These are phyloP conservation scores for Monilinia polystroma DNA, from an alignment of 2,329 filamentous ascomycete genomes.

Conservation along the genomic window DNA sequence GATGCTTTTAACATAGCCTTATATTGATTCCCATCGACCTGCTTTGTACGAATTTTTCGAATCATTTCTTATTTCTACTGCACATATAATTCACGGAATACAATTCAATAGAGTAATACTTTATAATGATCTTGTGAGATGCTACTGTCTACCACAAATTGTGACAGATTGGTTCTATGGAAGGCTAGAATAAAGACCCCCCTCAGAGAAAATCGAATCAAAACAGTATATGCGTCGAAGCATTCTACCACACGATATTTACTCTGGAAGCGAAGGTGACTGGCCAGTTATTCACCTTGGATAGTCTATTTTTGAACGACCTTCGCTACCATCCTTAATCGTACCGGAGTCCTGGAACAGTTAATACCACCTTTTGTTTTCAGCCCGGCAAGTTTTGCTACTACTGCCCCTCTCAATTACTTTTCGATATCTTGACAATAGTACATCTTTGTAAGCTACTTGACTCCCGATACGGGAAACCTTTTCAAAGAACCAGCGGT, in stretches of 20 bases:
- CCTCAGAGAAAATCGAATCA: too few species aligned
- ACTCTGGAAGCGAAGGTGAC: not conserved
- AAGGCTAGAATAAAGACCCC: not conserved
- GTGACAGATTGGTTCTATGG: not conserved
- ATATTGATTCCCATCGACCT: not conserved
- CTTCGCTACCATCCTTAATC: constrained; percentile 3
- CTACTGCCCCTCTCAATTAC: not conserved
- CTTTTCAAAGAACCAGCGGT: not conserved
- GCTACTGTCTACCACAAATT: not conserved
- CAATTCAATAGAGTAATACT: not conserved
- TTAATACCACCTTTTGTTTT: not conserved
- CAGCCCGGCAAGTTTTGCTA: not conserved
- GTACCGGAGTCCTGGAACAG: not conserved
- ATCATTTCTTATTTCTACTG: not conserved
- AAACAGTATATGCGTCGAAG: not conserved
- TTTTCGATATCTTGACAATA: not conserved
- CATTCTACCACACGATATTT: not conserved
- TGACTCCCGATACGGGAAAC: not conserved
- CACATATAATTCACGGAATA: not conserved
- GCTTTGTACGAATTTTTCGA: too few species aligned
- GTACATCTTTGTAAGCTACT: not conserved
- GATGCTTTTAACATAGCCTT: not conserved
- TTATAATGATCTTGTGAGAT: not conserved
- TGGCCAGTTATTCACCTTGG: constrained; percentile 1
- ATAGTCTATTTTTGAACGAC: not conserved